phyloP scores from a whole-genome alignment of 2,329 filamentous ascomycete genomes.

The Verticillium klebahnii region DNA sequence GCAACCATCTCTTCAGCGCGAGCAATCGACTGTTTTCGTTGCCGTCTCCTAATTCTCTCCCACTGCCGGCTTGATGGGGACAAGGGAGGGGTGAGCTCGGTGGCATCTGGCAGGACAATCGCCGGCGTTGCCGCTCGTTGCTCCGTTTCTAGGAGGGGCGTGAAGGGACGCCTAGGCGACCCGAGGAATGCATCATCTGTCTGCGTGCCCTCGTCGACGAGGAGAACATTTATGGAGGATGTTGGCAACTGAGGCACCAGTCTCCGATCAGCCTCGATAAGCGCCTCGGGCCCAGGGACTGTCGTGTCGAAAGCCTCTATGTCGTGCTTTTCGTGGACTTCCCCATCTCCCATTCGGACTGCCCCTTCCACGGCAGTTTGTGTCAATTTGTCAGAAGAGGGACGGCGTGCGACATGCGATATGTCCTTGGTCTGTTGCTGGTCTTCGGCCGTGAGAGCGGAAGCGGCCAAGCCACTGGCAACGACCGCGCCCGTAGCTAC shows the following conservation, averaged over 20 bases:
- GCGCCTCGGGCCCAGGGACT: background rate
- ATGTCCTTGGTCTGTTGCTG: background rate
- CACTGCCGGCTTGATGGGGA: slow-evolving; percentile 34
- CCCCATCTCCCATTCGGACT: background rate
- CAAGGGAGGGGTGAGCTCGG: slow-evolving; percentile 22
- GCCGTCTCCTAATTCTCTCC: slow-evolving; percentile 38
- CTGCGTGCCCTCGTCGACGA: slow-evolving; percentile 17
- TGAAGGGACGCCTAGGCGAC: background rate
- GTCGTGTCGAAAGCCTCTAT: background rate
- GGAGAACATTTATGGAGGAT: slow-evolving; percentile 4
- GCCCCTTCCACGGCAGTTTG: slow-evolving; percentile 5
- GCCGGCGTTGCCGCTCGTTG: slow-evolving; percentile 42
- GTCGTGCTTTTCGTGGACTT: background rate
- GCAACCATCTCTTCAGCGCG: slow-evolving; percentile 49
- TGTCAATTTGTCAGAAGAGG: slow-evolving; percentile 11
- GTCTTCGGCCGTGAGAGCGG: slow-evolving; percentile 1
- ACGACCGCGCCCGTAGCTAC: slow-evolving; percentile 2
- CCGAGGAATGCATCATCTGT: slow-evolving; percentile 9
- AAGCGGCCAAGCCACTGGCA: background rate
- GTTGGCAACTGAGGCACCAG: background rate
- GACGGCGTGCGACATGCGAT: slow-evolving; percentile 1
- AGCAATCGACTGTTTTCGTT: slow-evolving; percentile 38
- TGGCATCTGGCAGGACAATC: slow-evolving; percentile 38
- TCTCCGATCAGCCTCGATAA: background rate
- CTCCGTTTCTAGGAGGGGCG: slow-evolving; percentile 21